Percentiles rank a stretch among this genome's conserved stretches.
phyloP scores from a whole-genome alignment of 2,329 filamentous ascomycete species.

The Fusarium brevicatenulatum region DNA sequence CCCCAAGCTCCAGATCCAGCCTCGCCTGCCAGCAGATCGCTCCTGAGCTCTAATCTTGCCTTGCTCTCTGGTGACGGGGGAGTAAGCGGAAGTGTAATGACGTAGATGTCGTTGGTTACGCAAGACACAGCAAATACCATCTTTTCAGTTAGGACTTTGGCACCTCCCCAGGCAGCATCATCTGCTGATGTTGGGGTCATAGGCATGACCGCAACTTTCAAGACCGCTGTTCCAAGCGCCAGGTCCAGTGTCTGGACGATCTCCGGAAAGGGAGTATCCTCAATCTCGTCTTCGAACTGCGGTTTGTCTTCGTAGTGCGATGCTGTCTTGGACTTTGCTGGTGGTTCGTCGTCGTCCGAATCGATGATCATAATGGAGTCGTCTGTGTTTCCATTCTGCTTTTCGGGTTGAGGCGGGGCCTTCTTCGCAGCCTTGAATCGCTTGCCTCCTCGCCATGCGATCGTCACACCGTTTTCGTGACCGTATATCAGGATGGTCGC shows the following conservation, averaged over 20 bases:
- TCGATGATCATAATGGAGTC: slow-evolving; percentile 71
- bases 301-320: slow-evolving; percentile 62
- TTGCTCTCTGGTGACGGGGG: slow-evolving; percentile 71
- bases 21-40: slow-evolving; percentile 61
- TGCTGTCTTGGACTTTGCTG: slow-evolving; percentile 47
- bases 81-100: slow-evolving; percentile 69
- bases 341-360: slow-evolving; percentile 66
- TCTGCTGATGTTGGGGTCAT: slow-evolving; percentile 59
- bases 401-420: slow-evolving; percentile 50
- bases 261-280: slow-evolving; percentile 63
- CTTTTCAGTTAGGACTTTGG: slow-evolving; percentile 62
- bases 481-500: slow-evolving; percentile 71
- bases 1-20: slow-evolving; percentile 72
- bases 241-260: slow-evolving; percentile 70
- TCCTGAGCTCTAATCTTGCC: slow-evolving; percentile 62
- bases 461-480: slow-evolving; percentile 69
- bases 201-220: slow-evolving; percentile 66
- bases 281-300: slow-evolving; percentile 65
- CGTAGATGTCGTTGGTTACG: slow-evolving; percentile 64
- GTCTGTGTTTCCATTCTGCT: slow-evolving; percentile 62
- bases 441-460: slow-evolving; percentile 71
- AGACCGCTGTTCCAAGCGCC: slow-evolving; percentile 65
- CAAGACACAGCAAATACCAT: slow-evolving; percentile 72
- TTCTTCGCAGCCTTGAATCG: slow-evolving; percentile 63
- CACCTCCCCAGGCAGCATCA: slow-evolving; percentile 59